Conservation (phyloP, 768 basidiomycete species). For the Pleurotus sapidus region DNA sequence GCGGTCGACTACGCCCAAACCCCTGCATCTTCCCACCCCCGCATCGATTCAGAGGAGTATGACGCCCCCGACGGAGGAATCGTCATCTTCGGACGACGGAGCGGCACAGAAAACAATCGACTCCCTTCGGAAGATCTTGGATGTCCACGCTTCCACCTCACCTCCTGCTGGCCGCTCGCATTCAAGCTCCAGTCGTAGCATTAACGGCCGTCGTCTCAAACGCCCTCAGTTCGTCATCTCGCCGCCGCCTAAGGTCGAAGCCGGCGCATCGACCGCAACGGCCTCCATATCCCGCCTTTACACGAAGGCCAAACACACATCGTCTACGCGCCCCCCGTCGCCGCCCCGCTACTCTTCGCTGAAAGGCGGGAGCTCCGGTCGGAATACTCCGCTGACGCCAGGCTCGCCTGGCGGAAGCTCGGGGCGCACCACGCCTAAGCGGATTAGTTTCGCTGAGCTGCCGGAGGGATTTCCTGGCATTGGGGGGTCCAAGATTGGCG, state of each 20-base stretch:
- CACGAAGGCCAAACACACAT: constrained; percentile 54
- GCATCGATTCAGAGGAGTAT: constrained; percentile 20
- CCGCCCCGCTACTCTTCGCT: constrained; percentile 50
- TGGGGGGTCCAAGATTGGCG: constrained; percentile 22
- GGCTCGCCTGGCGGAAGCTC: constrained; percentile 31
- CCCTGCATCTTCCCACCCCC: constrained; percentile 12
- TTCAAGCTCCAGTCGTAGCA: constrained; percentile 13
- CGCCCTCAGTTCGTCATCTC: constrained; percentile 27
- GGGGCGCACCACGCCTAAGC: constrained; percentile 57
- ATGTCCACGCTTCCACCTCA: constrained; percentile 40
- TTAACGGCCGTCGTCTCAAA: background rate
- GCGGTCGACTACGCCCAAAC: constrained; percentile 22
- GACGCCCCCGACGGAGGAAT: constrained; percentile 61
- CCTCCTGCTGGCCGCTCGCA: constrained; percentile 9
- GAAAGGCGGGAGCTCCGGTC: constrained; percentile 22
- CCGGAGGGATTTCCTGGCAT: constrained; percentile 61
- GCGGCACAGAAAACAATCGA: constrained; percentile 62
- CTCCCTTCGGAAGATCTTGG: constrained; percentile 69
- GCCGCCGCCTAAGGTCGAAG: constrained; percentile 48
- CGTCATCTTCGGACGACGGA: constrained; percentile 50
- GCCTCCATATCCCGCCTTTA: constrained; percentile 78
- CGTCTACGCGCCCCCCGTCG: constrained; percentile 60
- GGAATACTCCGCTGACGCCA: constrained; percentile 9
- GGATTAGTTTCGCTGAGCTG: constrained; percentile 76
- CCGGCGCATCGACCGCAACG: constrained; percentile 71